phyloP scores from a whole-genome alignment of 2,329 filamentous ascomycete genomes.

The Aspergillus sclerotialis region DNA sequence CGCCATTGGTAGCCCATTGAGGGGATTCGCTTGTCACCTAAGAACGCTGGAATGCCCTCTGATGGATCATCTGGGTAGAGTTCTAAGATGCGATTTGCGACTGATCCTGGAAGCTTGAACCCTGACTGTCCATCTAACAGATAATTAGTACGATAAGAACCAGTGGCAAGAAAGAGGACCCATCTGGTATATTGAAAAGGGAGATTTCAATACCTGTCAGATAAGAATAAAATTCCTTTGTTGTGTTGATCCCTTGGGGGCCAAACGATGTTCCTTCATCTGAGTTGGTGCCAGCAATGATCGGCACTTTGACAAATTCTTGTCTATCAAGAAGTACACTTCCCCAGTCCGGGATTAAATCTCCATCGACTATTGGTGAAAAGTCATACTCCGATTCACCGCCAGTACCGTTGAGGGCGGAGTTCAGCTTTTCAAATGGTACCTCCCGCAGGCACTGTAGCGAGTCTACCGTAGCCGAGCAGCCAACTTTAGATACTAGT shows the following conservation, averaged over 20 bases:
- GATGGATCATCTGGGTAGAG: constrained; percentile 49
- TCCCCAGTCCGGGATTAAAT: constrained; percentile 48
- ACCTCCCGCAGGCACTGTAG: constrained; percentile 59
- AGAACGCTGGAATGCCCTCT: constrained; percentile 42
- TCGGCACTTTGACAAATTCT: constrained; percentile 57
- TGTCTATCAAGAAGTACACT: constrained; percentile 50
- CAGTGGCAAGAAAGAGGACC: neutral
- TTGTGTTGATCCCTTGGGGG: constrained; percentile 48
- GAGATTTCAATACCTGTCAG: constrained; percentile 23
- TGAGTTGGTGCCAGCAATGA: constrained; percentile 56
- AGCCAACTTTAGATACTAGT: constrained; percentile 55
- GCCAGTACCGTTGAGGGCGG: constrained; percentile 41
- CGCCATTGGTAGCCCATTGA: constrained; percentile 45
- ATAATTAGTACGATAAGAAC: constrained; percentile 7
- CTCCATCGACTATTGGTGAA: constrained; percentile 47
- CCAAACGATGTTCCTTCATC: constrained; percentile 59
- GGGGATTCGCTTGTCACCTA: constrained; percentile 26
- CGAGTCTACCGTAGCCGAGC: constrained; percentile 49
- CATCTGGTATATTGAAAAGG: neutral
- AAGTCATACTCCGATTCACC: constrained; percentile 28
- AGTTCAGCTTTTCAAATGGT: constrained; percentile 53
- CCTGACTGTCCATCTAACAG: constrained; percentile 15
- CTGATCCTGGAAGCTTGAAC: constrained; percentile 14
- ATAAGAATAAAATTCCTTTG: constrained; percentile 43
- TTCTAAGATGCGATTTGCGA: constrained; percentile 37